Evolutionary conservation across 208 protist species (phyloP), one percentile per base, ranked within the genome.

Genomic region (Leishmania martiniquensis): DNA sequence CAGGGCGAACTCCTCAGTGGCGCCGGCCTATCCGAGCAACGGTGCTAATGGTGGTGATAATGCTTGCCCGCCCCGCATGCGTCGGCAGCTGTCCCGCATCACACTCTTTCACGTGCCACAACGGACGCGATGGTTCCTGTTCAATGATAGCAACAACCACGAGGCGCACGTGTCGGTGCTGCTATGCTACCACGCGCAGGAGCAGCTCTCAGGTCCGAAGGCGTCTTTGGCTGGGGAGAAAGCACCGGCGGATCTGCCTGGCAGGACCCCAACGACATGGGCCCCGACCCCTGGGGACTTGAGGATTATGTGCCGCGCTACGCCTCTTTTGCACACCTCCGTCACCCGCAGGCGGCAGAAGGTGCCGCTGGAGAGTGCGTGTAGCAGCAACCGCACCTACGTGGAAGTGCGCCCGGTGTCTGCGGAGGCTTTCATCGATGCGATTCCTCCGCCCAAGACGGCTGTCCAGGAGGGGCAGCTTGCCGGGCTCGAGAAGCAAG

Each of bases 131-230:
- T 89, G 80, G 78, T 81, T 82, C 29, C 82, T 91, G 63, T 92
- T 88, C 83, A 94, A 94, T 79, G 90, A 94, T 78, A 88, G 83
- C 73, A 62, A 60, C 45, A 87, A 69, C 0, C 85, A 88, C 74
- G 87, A 94, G 69, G 86, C 85, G 52, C 83, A 94, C 37, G 65
- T 94, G 13, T 80, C 66, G 12, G 70, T 85, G 52, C 12, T 75
- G 52, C 81, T 93, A 54, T 87, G 77, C 55, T 79, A 79, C 66
- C 22, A n/a, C 57, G 6, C 42, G n/a, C 45, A 70, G 47, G 39
- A 34, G 42, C 54, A 42, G 49, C n/a, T 7, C 32, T 32, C 39
- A 4, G n/a, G 44, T 17, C 10, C 55, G 44, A 20, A 39, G 1
- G 51, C 47, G 39, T 42, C 42, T 22, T 29, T 32, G 25, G 39